phyloP scores from a whole-genome alignment of 2,329 filamentous ascomycete species.

The Ilyonectria destructans region DNA sequence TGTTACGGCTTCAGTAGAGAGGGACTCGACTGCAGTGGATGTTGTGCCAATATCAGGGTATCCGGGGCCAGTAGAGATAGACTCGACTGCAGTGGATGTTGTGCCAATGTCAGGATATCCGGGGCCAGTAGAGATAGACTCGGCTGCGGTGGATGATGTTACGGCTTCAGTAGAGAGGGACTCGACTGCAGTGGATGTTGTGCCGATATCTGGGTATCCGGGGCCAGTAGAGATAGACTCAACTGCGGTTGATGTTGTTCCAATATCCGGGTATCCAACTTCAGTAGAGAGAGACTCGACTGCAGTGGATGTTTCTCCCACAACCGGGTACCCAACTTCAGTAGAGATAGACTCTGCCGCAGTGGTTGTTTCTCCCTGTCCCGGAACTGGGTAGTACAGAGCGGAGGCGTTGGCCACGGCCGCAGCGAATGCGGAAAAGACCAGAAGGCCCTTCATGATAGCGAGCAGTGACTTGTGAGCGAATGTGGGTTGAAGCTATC shows the following conservation, averaged over 20 bases:
- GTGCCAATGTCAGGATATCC: no score
- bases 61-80: neutral
- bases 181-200: no score
- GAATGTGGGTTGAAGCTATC: constrained; percentile 7
- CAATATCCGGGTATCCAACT: neutral
- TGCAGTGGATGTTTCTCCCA: neutral
- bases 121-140: neutral
- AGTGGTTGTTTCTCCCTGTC: neutral
- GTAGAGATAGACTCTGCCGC: neutral
- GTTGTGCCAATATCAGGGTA: no score
- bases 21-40: no score
- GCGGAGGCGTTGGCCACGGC: constrained; percentile 22
- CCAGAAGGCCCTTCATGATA: constrained; percentile 30
- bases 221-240: neutral
- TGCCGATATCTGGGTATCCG: no score
- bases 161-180: no score
- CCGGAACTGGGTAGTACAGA: neutral
- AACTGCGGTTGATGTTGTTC: neutral
- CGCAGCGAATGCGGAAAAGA: constrained; percentile 26
- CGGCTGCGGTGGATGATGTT: no score
- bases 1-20: no score
- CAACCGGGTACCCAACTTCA: neutral
- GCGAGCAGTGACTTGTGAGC: neutral
- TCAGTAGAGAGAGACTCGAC: neutral
- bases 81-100: neutral